These are phyloP conservation scores for Aspergillus ellipticus DNA, from an alignment of 495 filamentous ascomycete genomes.

Conservation along the genomic window DNA sequence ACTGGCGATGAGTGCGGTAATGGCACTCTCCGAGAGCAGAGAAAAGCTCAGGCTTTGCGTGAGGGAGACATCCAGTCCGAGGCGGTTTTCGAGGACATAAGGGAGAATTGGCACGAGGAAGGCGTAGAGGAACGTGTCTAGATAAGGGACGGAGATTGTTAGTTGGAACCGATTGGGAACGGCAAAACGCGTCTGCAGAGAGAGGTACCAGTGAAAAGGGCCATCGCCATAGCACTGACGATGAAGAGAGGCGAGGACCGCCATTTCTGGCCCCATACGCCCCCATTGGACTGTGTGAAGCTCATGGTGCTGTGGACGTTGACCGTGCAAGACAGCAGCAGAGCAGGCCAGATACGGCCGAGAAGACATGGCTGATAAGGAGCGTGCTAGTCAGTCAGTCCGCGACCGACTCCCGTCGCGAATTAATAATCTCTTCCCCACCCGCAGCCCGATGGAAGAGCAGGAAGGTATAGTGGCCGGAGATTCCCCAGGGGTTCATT, in stretches of 20 bases:
- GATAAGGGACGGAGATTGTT: not conserved
- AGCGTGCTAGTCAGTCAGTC: not conserved
- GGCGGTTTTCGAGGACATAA: conserved; percentile 25
- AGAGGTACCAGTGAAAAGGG: conserved; percentile 19
- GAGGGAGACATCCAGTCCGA: conserved; percentile 16
- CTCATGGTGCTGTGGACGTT: conserved; percentile 3
- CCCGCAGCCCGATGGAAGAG: too few species aligned
- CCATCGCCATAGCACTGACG: conserved; percentile 21
- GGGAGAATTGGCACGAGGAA: conserved; percentile 29
- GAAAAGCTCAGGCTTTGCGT: conserved; percentile 24
- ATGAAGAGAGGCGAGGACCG: conserved; percentile 25
- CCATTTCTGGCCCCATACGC: conserved; percentile 18
- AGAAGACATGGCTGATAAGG: not conserved
- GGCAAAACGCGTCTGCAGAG: not conserved
- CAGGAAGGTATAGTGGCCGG: too few species aligned
- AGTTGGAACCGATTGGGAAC: not conserved
- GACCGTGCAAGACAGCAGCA: not conserved
- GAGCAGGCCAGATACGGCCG: not conserved
- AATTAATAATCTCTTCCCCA: too few species aligned
- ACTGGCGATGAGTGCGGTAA: conserved; percentile 20
- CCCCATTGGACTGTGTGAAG: not conserved
- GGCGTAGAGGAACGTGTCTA: conserved; percentile 27
- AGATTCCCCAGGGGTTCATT: too few species aligned
- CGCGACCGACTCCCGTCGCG: too few species aligned
- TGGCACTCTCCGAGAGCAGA: conserved; percentile 18